A percentile compares a stretch with the other conserved stretches of the same genome.
Evolutionary conservation across 306 rosid species (phyloP).

Genomic region (Potentilla sterilis): DNA sequence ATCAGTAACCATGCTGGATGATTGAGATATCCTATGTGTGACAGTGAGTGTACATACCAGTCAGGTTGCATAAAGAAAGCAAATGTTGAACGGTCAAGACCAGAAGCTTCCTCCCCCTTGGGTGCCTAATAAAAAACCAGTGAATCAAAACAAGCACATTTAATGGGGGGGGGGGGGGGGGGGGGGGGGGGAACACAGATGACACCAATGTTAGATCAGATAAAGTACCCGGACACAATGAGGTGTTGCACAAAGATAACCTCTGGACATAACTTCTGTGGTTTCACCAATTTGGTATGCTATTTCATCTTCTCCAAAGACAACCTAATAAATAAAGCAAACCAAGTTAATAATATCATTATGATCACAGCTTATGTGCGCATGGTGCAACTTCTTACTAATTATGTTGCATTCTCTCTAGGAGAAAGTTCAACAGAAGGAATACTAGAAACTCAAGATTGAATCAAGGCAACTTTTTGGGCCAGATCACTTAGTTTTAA

Average conservation of each 20-base stretch:
- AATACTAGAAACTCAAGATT: background rate
- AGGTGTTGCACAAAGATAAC: constrained; percentile 94
- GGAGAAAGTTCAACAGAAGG: background rate
- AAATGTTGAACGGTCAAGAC: constrained; percentile 82
- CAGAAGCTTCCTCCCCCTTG: constrained; percentile 60
- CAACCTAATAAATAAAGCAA: constrained; percentile 46
- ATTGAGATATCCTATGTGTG: background rate
- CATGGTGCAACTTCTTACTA: background rate
- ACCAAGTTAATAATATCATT: constrained; percentile 4
- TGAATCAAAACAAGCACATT: constrained; percentile 7
- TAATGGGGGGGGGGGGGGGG: no score
- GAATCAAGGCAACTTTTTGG: background rate
- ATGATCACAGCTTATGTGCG: background rate
- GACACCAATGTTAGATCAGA: background rate
- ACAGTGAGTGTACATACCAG: constrained; percentile 46
- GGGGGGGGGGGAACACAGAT: no score
- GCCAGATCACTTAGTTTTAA: background rate
- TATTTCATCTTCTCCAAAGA: constrained; percentile 76
- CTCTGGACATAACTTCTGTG: constrained; percentile 83
- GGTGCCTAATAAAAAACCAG: constrained; percentile 55
- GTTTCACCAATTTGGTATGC: constrained; percentile 98
- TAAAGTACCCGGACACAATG: constrained; percentile 82
- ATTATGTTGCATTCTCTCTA: background rate
- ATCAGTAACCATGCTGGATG: background rate
- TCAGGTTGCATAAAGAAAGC: constrained; percentile 97